Evolutionary conservation across 345 rosid genomes (phyloP).

Genomic region (Limnanthes douglasii): DNA sequence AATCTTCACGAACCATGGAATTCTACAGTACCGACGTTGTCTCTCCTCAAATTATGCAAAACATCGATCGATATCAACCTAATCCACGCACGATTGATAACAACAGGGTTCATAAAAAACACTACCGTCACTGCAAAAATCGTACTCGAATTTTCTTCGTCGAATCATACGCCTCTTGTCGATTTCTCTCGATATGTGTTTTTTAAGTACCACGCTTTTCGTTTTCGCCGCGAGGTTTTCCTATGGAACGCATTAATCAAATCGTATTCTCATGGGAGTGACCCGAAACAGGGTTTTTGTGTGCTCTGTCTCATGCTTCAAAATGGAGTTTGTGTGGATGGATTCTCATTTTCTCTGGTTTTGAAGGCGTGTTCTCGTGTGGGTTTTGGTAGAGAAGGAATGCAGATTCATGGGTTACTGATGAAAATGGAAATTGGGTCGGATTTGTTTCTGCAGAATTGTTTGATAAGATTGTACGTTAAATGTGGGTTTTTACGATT

Average conservation of each 20-base stretch:
- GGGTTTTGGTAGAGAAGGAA: slow-evolving; percentile 10
- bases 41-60: slow-evolving; percentile 11
- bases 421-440: slow-evolving; percentile 19
- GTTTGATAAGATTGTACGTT: slow-evolving; percentile 16
- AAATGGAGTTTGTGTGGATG: slow-evolving; percentile 16
- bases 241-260: slow-evolving; percentile 21
- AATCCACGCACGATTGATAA: slow-evolving; percentile 17
- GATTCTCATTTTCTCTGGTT: slow-evolving; percentile 19
- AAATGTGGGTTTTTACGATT: slow-evolving; percentile 21
- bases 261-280: slow-evolving; percentile 23
- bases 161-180: slow-evolving; percentile 10
- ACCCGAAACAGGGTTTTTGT: slow-evolving; percentile 14
- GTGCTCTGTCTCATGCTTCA: slow-evolving; percentile 21
- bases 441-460: slow-evolving; percentile 25
- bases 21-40: slow-evolving; percentile 11
- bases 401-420: slow-evolving; percentile 29
- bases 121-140: slow-evolving; percentile 15
- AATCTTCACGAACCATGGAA: slow-evolving; percentile 14
- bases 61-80: slow-evolving; percentile 7
- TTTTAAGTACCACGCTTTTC: slow-evolving; percentile 6
- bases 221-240: slow-evolving; percentile 14
- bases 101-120: slow-evolving; percentile 17
- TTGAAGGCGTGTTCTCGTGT: slow-evolving; percentile 25
- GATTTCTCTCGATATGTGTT: slow-evolving; percentile 22
- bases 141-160: slow-evolving; percentile 17